phyloP scores from a whole-genome alignment of 2,329 filamentous ascomycete genomes.

The Periconia macrospinosa region DNA sequence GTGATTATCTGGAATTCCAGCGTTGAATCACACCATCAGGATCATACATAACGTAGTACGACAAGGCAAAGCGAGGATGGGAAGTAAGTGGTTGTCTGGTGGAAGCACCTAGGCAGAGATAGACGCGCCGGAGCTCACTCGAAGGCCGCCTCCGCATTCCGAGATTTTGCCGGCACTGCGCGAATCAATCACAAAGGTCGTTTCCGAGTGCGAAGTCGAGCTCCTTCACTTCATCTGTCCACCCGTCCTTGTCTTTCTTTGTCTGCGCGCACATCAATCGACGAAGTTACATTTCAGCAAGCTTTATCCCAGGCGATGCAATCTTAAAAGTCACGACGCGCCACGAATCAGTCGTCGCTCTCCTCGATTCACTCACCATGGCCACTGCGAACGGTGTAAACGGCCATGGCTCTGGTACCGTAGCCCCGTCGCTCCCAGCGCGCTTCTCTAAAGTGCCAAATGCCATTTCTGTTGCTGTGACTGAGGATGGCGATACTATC shows the following conservation, averaged over 20 bases:
- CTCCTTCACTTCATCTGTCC: neutral
- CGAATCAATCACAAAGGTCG: neutral
- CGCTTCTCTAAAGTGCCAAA: slow-evolving; percentile 66
- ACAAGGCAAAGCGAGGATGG: too few species aligned
- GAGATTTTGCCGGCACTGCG: neutral
- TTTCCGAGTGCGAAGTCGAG: neutral
- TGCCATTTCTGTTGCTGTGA: slow-evolving; percentile 66
- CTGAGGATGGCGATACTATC: slow-evolving; percentile 62
- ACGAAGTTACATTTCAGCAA: too few species aligned
- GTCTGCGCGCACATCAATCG: neutral
- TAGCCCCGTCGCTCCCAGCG: slow-evolving; percentile 23
- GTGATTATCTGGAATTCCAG: too few species aligned
- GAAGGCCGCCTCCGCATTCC: neutral
- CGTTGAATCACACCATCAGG: too few species aligned
- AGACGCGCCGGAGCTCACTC: too few species aligned
- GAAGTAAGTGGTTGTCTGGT: too few species aligned
- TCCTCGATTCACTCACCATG: slow-evolving; percentile 45
- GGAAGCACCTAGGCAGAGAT: too few species aligned
- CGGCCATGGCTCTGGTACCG: slow-evolving; percentile 43
- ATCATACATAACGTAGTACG: too few species aligned
- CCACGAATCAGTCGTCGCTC: neutral
- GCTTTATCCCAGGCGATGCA: neutral
- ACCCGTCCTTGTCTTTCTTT: neutral
- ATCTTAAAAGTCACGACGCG: neutral
- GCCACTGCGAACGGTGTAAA: slow-evolving; percentile 57